phyloP scores from a whole-genome alignment of 495 filamentous ascomycete species.

The Daldinia decipiens region DNA sequence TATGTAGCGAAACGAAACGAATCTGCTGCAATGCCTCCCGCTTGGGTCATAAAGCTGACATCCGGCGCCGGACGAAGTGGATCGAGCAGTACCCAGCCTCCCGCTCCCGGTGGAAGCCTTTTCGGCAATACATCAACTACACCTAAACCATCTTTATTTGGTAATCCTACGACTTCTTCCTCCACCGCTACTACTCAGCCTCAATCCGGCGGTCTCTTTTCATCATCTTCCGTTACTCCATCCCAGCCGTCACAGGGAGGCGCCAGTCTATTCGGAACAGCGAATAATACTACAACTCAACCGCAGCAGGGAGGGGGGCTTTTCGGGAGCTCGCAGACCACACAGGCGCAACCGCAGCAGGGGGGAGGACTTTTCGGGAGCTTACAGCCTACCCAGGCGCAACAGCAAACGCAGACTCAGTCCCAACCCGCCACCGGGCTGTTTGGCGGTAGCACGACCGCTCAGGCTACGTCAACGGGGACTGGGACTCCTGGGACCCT shows the following conservation, averaged over 20 bases:
- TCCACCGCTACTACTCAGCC: slow-evolving; percentile 50
- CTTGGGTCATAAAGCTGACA: slow-evolving; percentile 19
- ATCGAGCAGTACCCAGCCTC: slow-evolving; percentile 53
- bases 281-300: slow-evolving; percentile 39
- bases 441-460: slow-evolving; percentile 56
- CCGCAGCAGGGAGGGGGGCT: slow-evolving; percentile 50
- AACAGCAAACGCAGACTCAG: slow-evolving; percentile 45
- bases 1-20: neutral
- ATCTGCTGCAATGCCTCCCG: slow-evolving; percentile 19
- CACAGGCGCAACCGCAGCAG: slow-evolving; percentile 32
- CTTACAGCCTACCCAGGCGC: slow-evolving; percentile 10
- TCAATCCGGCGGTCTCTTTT: slow-evolving; percentile 50
- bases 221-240: slow-evolving; percentile 33
- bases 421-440: slow-evolving; percentile 54
- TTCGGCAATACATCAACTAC: slow-evolving; percentile 45
- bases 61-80: slow-evolving; percentile 45
- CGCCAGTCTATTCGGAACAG: slow-evolving; percentile 40
- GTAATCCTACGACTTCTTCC: slow-evolving; percentile 49
- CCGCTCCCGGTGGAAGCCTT: slow-evolving; percentile 42
- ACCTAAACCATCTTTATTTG: slow-evolving; percentile 64
- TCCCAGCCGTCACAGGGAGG: slow-evolving; percentile 40
- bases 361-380: too few relatives aligned
- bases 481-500: slow-evolving; percentile 45
- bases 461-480: slow-evolving; percentile 42
- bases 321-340: slow-evolving; percentile 47